phyloP scores from a whole-genome alignment of 2,329 filamentous ascomycete genomes.

The Hypoxylon sp. region DNA sequence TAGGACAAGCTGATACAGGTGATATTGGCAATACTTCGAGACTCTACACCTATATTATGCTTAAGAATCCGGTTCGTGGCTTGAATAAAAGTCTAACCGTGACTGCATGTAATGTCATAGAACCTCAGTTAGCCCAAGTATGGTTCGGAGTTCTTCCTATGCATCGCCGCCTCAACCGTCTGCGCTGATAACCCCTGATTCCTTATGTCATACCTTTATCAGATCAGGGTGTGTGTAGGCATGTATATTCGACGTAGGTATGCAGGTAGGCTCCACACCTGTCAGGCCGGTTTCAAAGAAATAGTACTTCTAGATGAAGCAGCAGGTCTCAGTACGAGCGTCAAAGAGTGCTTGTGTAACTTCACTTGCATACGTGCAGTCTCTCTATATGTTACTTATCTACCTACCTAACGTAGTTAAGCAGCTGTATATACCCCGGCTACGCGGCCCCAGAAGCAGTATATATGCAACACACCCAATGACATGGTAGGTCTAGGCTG shows the following conservation, averaged over 20 bases:
- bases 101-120: neutral
- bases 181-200: neutral
- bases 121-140: neutral
- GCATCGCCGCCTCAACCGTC: constrained; percentile 3
- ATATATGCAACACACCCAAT: constrained; percentile 37
- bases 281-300: constrained; percentile 1
- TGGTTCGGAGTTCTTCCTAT: neutral
- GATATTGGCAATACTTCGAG: constrained; percentile 1
- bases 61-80: neutral
- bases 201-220: neutral
- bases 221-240: neutral
- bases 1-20: neutral
- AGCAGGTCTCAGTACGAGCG: constrained; percentile 3
- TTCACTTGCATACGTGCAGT: constrained; percentile 17
- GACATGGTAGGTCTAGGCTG: constrained; percentile 23
- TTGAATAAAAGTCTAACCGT: neutral
- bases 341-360: constrained; percentile 20
- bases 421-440: constrained; percentile 4
- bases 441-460: constrained; percentile 7
- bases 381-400: constrained; percentile 5
- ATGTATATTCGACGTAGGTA: neutral
- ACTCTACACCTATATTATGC: neutral
- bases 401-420: constrained; percentile 37
- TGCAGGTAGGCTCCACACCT: constrained; percentile 17
- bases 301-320: constrained; percentile 1